These are phyloP conservation scores for Heterobasidion parviporum DNA, from an alignment of 1,284 basidiomycete species.

Conservation along the genomic window DNA sequence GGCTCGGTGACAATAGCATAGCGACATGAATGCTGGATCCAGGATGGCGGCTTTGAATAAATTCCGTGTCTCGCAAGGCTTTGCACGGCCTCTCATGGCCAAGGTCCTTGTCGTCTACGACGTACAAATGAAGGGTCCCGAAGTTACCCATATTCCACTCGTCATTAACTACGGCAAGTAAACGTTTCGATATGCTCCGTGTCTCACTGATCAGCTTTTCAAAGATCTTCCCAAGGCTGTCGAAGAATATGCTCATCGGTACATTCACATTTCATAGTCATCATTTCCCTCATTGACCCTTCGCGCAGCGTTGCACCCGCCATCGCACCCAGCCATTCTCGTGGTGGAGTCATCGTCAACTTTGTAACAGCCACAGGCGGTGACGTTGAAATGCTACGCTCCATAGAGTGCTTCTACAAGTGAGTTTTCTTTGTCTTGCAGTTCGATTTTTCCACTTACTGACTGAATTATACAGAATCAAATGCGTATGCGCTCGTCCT, in stretches of 20 bases:
- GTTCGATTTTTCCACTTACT: conserved; percentile 7
- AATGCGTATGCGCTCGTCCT: conserved; percentile 59
- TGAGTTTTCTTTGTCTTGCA: conserved; percentile 25
- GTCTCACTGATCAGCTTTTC: not conserved
- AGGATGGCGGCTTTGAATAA: conserved; percentile 77
- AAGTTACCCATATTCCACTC: conserved; percentile 84
- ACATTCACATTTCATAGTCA: conserved; percentile 13
- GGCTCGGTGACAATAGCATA: conserved; percentile 41
- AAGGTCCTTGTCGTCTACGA: conserved; percentile 89
- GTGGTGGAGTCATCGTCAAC: conserved; percentile 86
- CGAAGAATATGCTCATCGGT: conserved; percentile 93
- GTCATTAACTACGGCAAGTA: conserved; percentile 83
- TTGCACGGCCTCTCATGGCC: conserved; percentile 52
- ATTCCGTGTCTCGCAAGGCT: conserved; percentile 54
- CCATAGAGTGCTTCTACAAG: conserved; percentile 97
- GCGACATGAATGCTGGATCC: conserved; percentile 79
- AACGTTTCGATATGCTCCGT: not conserved
- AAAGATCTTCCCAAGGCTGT: conserved; percentile 89
- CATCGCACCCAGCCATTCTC: conserved; percentile 70
- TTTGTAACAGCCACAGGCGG: conserved; percentile 96
- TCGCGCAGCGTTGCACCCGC: conserved; percentile 65
- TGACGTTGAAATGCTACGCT: conserved; percentile 95
- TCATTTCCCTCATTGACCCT: conserved; percentile 6
- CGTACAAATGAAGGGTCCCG: conserved; percentile 81
- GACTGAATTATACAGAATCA: conserved; percentile 48